Conservation (phyloP, 306 rosid species). For the Styphnolobium japonicum region DNA sequence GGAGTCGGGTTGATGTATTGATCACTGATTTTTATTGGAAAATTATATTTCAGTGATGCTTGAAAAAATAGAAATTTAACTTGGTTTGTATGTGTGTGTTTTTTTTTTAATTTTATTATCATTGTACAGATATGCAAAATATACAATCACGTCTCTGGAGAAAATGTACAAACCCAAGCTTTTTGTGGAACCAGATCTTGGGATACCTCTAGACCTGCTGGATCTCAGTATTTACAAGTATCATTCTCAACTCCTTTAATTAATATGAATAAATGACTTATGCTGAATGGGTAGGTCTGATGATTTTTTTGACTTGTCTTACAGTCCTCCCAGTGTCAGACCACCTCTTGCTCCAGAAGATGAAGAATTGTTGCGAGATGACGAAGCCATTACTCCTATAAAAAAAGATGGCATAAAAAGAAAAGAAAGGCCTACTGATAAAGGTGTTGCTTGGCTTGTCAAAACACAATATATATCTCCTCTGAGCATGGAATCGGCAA, state of each 20-base stretch:
- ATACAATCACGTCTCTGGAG: constrained; percentile 88
- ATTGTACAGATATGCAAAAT: constrained; percentile 74
- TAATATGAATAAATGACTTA: constrained; percentile 13
- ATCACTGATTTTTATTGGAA: constrained; percentile 3
- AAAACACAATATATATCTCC: constrained; percentile 98
- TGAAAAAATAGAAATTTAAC: not conserved
- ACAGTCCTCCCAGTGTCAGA: constrained; percentile 80
- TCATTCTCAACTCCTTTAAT: constrained; percentile 23
- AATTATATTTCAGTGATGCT: not conserved
- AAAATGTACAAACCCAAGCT: constrained; percentile 94
- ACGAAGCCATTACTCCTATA: constrained; percentile 72
- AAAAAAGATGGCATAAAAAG: constrained; percentile 85
- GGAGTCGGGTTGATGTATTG: not conserved
- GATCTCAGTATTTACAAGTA: constrained; percentile 99
- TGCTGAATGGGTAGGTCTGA: constrained; percentile 30
- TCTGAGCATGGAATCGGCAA: constrained; percentile 84
- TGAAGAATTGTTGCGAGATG: constrained; percentile 89
- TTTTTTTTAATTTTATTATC: constrained; percentile 33
- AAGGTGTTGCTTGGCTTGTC: constrained; percentile 99
- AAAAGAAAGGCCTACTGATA: constrained; percentile 95
- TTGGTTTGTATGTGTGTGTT: not conserved
- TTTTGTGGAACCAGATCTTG: constrained; percentile 96
- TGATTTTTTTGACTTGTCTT: constrained; percentile 23
- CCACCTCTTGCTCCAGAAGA: constrained; percentile 81
- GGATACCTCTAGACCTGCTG: constrained; percentile 97